Conservation (phyloP, 2,329 filamentous ascomycete genomes). For the Chalaropsis thielavioides region DNA sequence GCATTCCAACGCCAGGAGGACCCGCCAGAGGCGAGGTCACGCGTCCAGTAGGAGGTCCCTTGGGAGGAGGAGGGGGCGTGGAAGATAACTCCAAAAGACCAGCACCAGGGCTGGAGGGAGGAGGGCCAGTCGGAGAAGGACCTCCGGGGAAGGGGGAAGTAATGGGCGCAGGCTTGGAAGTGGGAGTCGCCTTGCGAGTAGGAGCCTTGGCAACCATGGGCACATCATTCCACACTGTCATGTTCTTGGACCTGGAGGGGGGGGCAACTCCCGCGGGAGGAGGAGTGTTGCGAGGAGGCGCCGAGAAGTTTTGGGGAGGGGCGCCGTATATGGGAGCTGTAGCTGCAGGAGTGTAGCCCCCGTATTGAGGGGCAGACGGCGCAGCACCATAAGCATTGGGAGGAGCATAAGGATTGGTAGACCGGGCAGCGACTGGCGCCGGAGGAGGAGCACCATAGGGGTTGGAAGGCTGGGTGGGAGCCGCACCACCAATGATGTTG, state of each 20-base stretch:
- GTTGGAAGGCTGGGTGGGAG: conserved; percentile 17
- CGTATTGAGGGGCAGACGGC: conserved; percentile 12
- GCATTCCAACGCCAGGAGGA: conserved; percentile 36
- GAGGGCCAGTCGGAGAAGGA: conserved; percentile 38
- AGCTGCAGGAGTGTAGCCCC: conserved; percentile 21
- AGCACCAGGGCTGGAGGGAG: conserved; percentile 44
- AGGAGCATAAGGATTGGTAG: conserved; percentile 17
- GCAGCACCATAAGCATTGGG: conserved; percentile 1
- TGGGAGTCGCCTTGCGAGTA: conserved; percentile 47
- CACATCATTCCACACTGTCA: conserved; percentile 86
- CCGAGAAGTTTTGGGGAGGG: conserved; percentile 24
- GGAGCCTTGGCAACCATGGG: conserved; percentile 69
- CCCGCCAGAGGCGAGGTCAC: conserved; percentile 57
- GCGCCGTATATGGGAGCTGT: conserved; percentile 22
- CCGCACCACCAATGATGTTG: conserved; percentile 9
- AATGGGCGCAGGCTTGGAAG: conserved; percentile 55
- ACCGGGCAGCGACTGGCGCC: conserved; percentile 22
- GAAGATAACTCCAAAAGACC: conserved; percentile 46
- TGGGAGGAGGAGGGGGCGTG: conserved; percentile 71
- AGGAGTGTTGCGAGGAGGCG: conserved; percentile 44
- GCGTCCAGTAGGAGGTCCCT: conserved; percentile 51
- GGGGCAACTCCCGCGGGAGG: conserved; percentile 40
- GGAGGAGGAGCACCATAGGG: conserved; percentile 37
- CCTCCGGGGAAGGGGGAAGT: conserved; percentile 64
- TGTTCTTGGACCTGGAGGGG: conserved; percentile 54